These are phyloP conservation scores for Rhodotorula sp. DNA, from an alignment of 1,284 basidiomycete genomes.

Conservation along the genomic window DNA sequence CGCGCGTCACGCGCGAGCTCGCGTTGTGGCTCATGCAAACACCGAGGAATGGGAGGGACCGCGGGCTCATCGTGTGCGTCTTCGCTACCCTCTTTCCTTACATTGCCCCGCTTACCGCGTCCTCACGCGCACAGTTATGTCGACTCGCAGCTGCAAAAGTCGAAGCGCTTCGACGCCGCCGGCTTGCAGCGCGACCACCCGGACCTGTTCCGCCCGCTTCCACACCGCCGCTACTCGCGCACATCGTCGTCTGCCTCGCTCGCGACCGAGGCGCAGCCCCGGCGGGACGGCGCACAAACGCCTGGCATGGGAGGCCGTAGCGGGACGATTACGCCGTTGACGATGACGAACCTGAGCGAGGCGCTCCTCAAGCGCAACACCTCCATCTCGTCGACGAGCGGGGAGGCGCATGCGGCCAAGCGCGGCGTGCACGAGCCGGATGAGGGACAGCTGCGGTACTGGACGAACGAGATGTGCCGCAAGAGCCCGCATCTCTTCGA, in stretches of 20 bases:
- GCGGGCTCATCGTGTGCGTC: slow-evolving; percentile 74
- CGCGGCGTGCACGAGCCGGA: slow-evolving; percentile 49
- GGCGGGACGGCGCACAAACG: slow-evolving; percentile 2
- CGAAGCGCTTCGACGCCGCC: slow-evolving; percentile 90
- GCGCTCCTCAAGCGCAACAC: slow-evolving; percentile 36
- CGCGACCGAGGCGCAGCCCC: slow-evolving; percentile 20
- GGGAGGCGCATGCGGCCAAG: background rate
- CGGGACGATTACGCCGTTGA: slow-evolving; percentile 34
- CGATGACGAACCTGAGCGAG: slow-evolving; percentile 37
- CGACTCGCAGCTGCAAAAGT: slow-evolving; percentile 86
- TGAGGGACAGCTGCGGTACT: slow-evolving; percentile 92
- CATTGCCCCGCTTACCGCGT: background rate
- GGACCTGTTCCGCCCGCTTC: slow-evolving; percentile 77
- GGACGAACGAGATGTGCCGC: slow-evolving; percentile 96
- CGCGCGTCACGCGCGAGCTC: slow-evolving; percentile 89
- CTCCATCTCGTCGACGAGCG: slow-evolving; percentile 21
- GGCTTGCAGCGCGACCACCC: slow-evolving; percentile 85
- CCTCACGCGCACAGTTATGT: slow-evolving; percentile 68
- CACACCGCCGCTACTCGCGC: slow-evolving; percentile 63
- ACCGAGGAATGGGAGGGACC: slow-evolving; percentile 59
- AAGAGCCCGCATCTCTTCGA: slow-evolving; percentile 91
- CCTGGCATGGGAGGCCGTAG: background rate
- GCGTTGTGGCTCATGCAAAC: slow-evolving; percentile 92
- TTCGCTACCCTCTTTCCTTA: background rate
- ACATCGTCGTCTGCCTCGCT: slow-evolving; percentile 39